Evolutionary conservation across 1,284 basidiomycete species (phyloP).

Genomic region (Trametes versicolor): DNA sequence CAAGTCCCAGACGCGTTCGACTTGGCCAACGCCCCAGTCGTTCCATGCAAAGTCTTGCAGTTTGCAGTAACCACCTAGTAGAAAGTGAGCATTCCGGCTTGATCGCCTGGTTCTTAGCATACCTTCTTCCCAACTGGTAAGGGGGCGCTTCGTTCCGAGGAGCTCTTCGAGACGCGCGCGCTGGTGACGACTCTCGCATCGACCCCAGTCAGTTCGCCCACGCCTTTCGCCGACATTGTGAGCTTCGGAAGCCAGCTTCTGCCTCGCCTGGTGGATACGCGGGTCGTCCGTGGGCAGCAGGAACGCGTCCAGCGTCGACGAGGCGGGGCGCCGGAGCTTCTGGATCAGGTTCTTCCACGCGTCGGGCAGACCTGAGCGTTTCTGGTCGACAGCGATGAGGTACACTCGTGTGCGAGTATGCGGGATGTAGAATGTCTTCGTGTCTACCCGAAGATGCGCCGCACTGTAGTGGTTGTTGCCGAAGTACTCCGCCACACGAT

Average conservation of each 20-base stretch:
- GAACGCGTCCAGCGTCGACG: slow-evolving; percentile 91
- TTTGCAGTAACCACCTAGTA: slow-evolving; percentile 82
- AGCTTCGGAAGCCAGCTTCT: slow-evolving; percentile 81
- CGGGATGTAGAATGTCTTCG: slow-evolving; percentile 94
- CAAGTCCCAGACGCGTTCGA: slow-evolving; percentile 94
- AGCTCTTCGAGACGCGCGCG: slow-evolving; percentile 87
- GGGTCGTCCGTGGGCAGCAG: slow-evolving; percentile 92
- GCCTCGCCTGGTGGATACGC: slow-evolving; percentile 88
- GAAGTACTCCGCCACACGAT: slow-evolving; percentile 80
- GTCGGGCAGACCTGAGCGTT: slow-evolving; percentile 65
- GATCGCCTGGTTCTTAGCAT: slow-evolving; percentile 24
- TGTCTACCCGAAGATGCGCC: slow-evolving; percentile 80
- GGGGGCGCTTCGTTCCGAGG: slow-evolving; percentile 85
- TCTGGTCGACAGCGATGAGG: slow-evolving; percentile 80
- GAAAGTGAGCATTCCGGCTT: neutral
- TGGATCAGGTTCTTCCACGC: slow-evolving; percentile 79
- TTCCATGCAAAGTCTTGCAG: slow-evolving; percentile 93
- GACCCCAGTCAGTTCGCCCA: slow-evolving; percentile 89
- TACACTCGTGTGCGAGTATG: slow-evolving; percentile 94
- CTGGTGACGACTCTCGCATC: slow-evolving; percentile 93
- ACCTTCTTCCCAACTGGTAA: slow-evolving; percentile 96
- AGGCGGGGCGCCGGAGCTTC: slow-evolving; percentile 84
- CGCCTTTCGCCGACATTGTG: slow-evolving; percentile 67
- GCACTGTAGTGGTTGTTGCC: slow-evolving; percentile 84
- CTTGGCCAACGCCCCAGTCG: slow-evolving; percentile 92